Percentiles rank a stretch among this genome's conserved stretches.
phyloP scores from a whole-genome alignment of 2,329 filamentous ascomycete species.

The Arachnomyces sp. region DNA sequence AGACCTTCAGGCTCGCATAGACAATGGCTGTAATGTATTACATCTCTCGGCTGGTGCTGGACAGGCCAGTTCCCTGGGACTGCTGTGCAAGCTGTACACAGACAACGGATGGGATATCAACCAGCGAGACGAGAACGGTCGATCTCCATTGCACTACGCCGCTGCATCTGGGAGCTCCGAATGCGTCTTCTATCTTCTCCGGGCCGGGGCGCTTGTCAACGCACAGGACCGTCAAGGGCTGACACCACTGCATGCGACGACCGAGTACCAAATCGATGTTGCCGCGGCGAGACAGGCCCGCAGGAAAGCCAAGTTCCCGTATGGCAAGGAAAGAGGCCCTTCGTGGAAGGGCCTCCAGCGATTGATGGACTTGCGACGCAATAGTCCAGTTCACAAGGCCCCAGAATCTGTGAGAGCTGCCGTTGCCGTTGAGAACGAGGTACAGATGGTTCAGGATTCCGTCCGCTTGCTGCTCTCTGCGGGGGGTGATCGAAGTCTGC shows the following conservation, averaged over 20 bases:
- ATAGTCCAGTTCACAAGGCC: conserved; percentile 1
- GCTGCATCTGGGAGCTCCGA: conserved; percentile 1
- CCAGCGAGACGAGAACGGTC: conserved; percentile 1
- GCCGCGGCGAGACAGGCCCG: conserved; percentile 1
- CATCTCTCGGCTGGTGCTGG: conserved; percentile 1
- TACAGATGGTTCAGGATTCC: conserved; percentile 2
- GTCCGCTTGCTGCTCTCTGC: neutral
- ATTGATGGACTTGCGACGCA: conserved; percentile 1
- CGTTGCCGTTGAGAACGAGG: neutral
- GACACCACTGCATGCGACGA: neutral
- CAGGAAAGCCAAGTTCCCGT: conserved; percentile 1
- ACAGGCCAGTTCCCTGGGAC: conserved; percentile 1
- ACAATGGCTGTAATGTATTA: conserved; percentile 1
- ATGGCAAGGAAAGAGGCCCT: neutral
- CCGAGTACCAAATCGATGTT: conserved; percentile 1
- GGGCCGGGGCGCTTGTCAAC: neutral
- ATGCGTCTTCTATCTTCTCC: conserved; percentile 1
- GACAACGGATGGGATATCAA: conserved; percentile 2
- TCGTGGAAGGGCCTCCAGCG: neutral
- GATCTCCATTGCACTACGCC: conserved; percentile 1
- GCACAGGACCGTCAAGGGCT: too few species aligned
- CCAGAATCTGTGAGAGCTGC: conserved; percentile 1
- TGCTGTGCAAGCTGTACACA: conserved; percentile 1
- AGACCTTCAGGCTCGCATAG: conserved; percentile 1
- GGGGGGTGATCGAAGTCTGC: neutral